Evolutionary conservation across 2,329 filamentous ascomycete genomes (phyloP), one percentile per base, ranked within the genome.

Genomic region (Sordariomycetes sp.): DNA sequence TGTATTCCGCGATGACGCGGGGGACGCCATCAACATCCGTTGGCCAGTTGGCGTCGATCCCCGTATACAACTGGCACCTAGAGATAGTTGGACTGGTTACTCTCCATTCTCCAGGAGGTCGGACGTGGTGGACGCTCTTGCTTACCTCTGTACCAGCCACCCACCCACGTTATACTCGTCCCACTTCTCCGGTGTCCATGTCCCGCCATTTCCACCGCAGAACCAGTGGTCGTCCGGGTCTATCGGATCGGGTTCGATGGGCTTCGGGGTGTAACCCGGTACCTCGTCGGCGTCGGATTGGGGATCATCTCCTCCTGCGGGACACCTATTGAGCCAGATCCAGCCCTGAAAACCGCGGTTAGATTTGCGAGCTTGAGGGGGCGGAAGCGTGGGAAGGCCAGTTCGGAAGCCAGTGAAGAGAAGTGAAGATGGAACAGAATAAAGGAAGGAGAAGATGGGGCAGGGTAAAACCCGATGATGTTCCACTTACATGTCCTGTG

Each of bases 401-500:
- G n/a, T n/a, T n/a, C n/a, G n/a, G n/a, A n/a, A n/a, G n/a, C n/a
- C n/a, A n/a, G n/a, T n/a, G n/a, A n/a, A n/a, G n/a, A n/a, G n/a
- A n/a, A n/a, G n/a, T n/a, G n/a, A n/a, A n/a, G n/a, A n/a, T n/a
- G n/a, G n/a, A n/a, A n/a, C n/a, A n/a, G n/a, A n/a, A n/a, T n/a
- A n/a, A n/a, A n/a, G n/a, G n/a, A n/a, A n/a, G n/a, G n/a, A n/a
- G n/a, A n/a, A n/a, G n/a, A n/a, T n/a, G n/a, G n/a, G n/a, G n/a
- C n/a, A 37, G 52, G 48, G 48, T 7, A 24, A 24, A 8, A 52
- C 10, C 18, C 14, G 4, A 54, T 25, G 24, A n/a, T n/a, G n/a
- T n/a, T n/a, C n/a, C n/a, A n/a, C n/a, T n/a, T 35, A 54, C 62
- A 55, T 56, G 37, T 22, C 60, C 60, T 16, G 56, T 60, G 7